These are phyloP conservation scores for Russula foetens DNA, from an alignment of 768 basidiomycete genomes.

Conservation along the genomic window DNA sequence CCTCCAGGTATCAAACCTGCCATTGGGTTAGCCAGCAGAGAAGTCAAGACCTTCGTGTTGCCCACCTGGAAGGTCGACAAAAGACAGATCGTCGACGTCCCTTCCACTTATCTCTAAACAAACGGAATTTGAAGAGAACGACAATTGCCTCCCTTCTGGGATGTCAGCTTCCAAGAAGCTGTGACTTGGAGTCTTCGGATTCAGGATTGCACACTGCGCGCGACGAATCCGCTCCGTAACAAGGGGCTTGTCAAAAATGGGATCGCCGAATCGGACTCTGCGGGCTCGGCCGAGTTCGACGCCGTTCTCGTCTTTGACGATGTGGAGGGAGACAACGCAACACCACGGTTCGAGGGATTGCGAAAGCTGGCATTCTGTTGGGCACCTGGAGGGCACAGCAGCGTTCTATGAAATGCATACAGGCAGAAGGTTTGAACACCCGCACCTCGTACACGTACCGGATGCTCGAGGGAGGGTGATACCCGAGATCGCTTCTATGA, in stretches of 20 bases:
- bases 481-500: constrained; percentile 71
- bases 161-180: constrained; percentile 35
- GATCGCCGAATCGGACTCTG: constrained; percentile 24
- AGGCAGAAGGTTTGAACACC: not conserved
- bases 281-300: constrained; percentile 29
- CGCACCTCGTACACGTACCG: constrained; percentile 70
- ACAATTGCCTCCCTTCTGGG: constrained; percentile 16
- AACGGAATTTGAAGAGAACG: constrained; percentile 33
- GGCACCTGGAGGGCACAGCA: constrained; percentile 24
- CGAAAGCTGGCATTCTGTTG: constrained; percentile 31
- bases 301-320: constrained; percentile 25
- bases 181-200: constrained; percentile 34
- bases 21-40: not conserved
- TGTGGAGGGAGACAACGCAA: constrained; percentile 29
- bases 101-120: constrained; percentile 30
- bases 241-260: constrained; percentile 40
- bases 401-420: not conserved
- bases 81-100: constrained; percentile 34
- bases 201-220: constrained; percentile 59
- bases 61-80: constrained; percentile 35
- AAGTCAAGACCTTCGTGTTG: not conserved
- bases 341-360: constrained; percentile 26
- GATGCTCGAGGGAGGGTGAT: constrained; percentile 60
- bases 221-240: constrained; percentile 63
- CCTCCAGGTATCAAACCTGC: constrained; percentile 51